Evolutionary conservation across 768 basidiomycete genomes (phyloP).

Genomic region (Calocybe cyanea): DNA sequence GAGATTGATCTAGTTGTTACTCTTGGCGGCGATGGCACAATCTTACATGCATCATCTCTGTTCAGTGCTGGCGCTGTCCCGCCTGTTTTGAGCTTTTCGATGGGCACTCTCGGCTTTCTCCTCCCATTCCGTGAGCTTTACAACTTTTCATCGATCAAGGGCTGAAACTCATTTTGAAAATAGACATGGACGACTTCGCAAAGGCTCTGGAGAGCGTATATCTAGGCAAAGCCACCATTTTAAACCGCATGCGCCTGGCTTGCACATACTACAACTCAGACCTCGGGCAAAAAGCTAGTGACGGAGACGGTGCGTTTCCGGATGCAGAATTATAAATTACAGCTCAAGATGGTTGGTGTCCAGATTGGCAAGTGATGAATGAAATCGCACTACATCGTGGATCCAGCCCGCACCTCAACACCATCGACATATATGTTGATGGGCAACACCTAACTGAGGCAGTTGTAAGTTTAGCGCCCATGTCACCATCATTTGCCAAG

Average conservation of each 20-base stretch:
- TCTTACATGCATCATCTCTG: slow-evolving; percentile 87
- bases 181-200: slow-evolving; percentile 87
- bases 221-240: slow-evolving; percentile 71
- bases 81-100: slow-evolving; percentile 85
- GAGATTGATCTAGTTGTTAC: slow-evolving; percentile 87
- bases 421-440: slow-evolving; percentile 91
- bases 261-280: slow-evolving; percentile 71
- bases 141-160: not conserved
- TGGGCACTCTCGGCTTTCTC: slow-evolving; percentile 92
- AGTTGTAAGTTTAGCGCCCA: slow-evolving; percentile 53
- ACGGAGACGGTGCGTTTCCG: slow-evolving; percentile 49
- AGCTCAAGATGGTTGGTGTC: slow-evolving; percentile 4
- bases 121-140: slow-evolving; percentile 82
- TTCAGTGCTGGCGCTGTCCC: slow-evolving; percentile 91
- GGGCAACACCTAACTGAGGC: slow-evolving; percentile 95
- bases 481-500: not conserved
- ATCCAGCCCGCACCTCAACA: slow-evolving; percentile 85
- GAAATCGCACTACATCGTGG: slow-evolving; percentile 93
- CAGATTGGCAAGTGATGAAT: slow-evolving; percentile 97
- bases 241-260: slow-evolving; percentile 87
- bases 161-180: slow-evolving; percentile 1
- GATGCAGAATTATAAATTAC: not conserved
- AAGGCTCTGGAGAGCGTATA: slow-evolving; percentile 80
- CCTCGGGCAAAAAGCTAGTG: slow-evolving; percentile 50
- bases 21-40: slow-evolving; percentile 92